A percentile compares a stretch with the other conserved stretches of the same genome.
Evolutionary conservation across 2,329 filamentous ascomycete genomes (phyloP).

Genomic region (Aspergillus versicolor): DNA sequence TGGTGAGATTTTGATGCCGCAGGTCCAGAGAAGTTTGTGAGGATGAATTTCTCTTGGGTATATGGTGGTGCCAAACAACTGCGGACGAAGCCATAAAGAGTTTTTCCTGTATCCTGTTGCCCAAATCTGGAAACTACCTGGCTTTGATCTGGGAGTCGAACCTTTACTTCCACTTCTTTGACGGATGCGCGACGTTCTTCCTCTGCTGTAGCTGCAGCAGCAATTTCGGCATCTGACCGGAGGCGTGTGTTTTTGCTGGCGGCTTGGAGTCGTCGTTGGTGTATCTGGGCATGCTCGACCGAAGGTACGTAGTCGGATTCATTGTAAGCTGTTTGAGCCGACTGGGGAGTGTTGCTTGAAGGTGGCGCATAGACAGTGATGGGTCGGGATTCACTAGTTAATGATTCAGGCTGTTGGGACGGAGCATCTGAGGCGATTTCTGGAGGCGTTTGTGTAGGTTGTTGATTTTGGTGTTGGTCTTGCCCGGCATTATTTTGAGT

Average conservation of each 20-base stretch:
- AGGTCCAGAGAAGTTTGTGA: slow-evolving; percentile 57
- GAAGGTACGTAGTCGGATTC: slow-evolving; percentile 79
- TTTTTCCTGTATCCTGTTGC: slow-evolving; percentile 65
- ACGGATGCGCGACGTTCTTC: slow-evolving; percentile 65
- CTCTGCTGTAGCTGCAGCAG: slow-evolving; percentile 65
- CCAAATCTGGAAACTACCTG: slow-evolving; percentile 71
- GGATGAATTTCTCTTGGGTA: slow-evolving; percentile 65
- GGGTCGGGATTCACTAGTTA: slow-evolving; percentile 43
- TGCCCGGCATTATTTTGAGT: not conserved
- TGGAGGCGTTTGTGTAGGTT: slow-evolving; percentile 14
- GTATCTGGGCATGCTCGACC: slow-evolving; percentile 78
- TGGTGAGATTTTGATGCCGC: slow-evolving; percentile 16
- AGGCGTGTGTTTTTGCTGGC: slow-evolving; percentile 76
- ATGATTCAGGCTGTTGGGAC: slow-evolving; percentile 22
- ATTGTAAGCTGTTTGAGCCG: slow-evolving; percentile 65
- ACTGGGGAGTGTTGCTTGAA: slow-evolving; percentile 69
- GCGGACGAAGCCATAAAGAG: slow-evolving; percentile 73
- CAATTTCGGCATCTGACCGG: slow-evolving; percentile 77
- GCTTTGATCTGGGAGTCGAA: slow-evolving; percentile 85
- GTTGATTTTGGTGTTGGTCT: slow-evolving; percentile 10
- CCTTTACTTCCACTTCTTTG: slow-evolving; percentile 69
- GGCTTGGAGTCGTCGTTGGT: slow-evolving; percentile 73
- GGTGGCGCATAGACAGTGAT: slow-evolving; percentile 78
- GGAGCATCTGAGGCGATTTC: slow-evolving; percentile 9
- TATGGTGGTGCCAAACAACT: slow-evolving; percentile 62